Evolutionary conservation across 805 yeast genomes (phyloP).

Genomic region (Lachancea waltii): DNA sequence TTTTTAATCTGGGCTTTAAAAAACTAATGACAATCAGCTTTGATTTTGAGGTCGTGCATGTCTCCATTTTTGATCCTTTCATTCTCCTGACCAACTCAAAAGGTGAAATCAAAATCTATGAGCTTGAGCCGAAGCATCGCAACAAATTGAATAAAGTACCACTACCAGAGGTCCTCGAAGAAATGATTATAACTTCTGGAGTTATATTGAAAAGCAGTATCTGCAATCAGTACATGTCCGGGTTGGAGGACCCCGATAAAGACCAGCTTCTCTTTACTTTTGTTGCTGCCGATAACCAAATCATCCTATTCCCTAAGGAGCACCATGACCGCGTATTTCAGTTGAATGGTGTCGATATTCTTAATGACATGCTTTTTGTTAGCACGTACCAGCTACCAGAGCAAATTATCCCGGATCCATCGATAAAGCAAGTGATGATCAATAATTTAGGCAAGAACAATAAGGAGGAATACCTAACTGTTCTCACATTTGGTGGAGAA

Average conservation of each 20-base stretch:
- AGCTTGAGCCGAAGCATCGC: constrained; percentile 34
- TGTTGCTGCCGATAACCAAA: constrained; percentile 71
- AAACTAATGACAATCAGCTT: constrained; percentile 44
- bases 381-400: constrained; percentile 31
- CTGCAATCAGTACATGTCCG: constrained; percentile 36
- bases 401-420: constrained; percentile 58
- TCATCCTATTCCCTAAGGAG: constrained; percentile 55
- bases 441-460: constrained; percentile 57
- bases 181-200: constrained; percentile 61
- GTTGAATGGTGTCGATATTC: constrained; percentile 33
- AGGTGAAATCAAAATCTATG: constrained; percentile 63
- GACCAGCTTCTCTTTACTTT: constrained; percentile 46
- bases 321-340: constrained; percentile 38
- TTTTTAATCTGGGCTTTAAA: constrained; percentile 59
- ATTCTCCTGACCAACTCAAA: constrained; percentile 57
- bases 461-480: constrained; percentile 58
- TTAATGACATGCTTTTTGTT: constrained; percentile 36
- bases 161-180: constrained; percentile 34
- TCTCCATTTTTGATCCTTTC: constrained; percentile 55
- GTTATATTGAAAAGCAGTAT: constrained; percentile 49
- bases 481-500: constrained; percentile 79
- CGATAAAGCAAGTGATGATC: constrained; percentile 60
- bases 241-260: constrained; percentile 19
- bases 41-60: constrained; percentile 58
- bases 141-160: constrained; percentile 33